Evolutionary conservation across 768 basidiomycete genomes (phyloP).

Genomic region (Suillus subalutaceus): DNA sequence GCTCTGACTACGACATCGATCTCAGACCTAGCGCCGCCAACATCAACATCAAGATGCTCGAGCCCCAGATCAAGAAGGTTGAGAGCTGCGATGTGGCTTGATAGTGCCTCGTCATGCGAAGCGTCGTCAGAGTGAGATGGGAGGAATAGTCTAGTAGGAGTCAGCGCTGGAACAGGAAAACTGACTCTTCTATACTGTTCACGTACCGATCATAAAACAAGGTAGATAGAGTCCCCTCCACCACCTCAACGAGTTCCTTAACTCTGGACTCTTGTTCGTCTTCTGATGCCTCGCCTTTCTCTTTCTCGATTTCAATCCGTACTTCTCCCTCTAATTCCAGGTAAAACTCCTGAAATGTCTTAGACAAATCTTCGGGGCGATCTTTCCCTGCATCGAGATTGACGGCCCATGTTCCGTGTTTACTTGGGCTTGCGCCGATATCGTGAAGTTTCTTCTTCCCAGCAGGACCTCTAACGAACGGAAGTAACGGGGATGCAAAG

Average conservation of each 20-base stretch:
- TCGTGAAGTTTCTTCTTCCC: slow-evolving; percentile 37
- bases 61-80: slow-evolving; percentile 89
- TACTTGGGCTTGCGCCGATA: slow-evolving; percentile 26
- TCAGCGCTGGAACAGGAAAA: slow-evolving; percentile 7
- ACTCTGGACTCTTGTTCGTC: slow-evolving; percentile 47
- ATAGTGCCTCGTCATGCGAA: slow-evolving; percentile 87
- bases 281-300: slow-evolving; percentile 20
- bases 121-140: slow-evolving; percentile 76
- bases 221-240: slow-evolving; percentile 72
- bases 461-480: slow-evolving; percentile 48
- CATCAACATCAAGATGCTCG: slow-evolving; percentile 87
- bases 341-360: slow-evolving; percentile 76
- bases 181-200: not conserved
- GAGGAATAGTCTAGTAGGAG: slow-evolving; percentile 65
- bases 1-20: slow-evolving; percentile 66
- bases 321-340: slow-evolving; percentile 66
- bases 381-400: slow-evolving; percentile 42
- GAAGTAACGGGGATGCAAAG: slow-evolving; percentile 57
- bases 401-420: slow-evolving; percentile 38
- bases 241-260: slow-evolving; percentile 64
- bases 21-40: slow-evolving; percentile 50
- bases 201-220: slow-evolving; percentile 84
- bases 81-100: slow-evolving; percentile 87
- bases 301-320: slow-evolving; percentile 31
- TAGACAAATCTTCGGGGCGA: slow-evolving; percentile 52